Percentiles rank a stretch among this genome's conserved stretches.
phyloP scores from a whole-genome alignment of 768 basidiomycete genomes.

The Cantharellus anzutake region DNA sequence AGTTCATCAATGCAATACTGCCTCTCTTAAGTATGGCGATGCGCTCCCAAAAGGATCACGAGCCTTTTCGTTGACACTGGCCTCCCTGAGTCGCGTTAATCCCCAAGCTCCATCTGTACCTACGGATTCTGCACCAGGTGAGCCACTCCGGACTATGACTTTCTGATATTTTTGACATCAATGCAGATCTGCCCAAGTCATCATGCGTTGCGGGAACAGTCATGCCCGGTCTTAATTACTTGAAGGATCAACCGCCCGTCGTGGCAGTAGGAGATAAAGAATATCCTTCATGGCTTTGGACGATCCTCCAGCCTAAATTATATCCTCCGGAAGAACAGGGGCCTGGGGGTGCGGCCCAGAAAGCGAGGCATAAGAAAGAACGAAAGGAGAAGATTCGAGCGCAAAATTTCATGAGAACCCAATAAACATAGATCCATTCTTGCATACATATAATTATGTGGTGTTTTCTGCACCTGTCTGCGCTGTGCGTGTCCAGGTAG shows the following conservation, averaged over 20 bases:
- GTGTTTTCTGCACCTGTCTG: background rate
- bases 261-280: slow-evolving; percentile 61
- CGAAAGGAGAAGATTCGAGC: slow-evolving; percentile 59
- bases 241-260: slow-evolving; percentile 65
- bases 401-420: slow-evolving; percentile 71
- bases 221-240: slow-evolving; percentile 60
- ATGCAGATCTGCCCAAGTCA: slow-evolving; percentile 18
- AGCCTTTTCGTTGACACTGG: no score
- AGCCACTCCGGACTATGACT: no score
- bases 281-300: slow-evolving; percentile 87
- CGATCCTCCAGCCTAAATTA: slow-evolving; percentile 38
- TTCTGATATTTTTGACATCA: background rate
- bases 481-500: background rate
- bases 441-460: background rate
- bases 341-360: slow-evolving; percentile 31
- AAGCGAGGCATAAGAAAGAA: slow-evolving; percentile 27
- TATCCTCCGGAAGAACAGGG: slow-evolving; percentile 46
- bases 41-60: no score
- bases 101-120: no score
- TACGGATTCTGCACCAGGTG: no score
- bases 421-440: slow-evolving; percentile 19
- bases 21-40: no score
- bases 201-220: slow-evolving; percentile 57
- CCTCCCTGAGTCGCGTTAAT: no score
- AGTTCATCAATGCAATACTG: no score